Evolutionary conservation across 441 rosid genomes (phyloP).

Genomic region (Populus hybrid): DNA sequence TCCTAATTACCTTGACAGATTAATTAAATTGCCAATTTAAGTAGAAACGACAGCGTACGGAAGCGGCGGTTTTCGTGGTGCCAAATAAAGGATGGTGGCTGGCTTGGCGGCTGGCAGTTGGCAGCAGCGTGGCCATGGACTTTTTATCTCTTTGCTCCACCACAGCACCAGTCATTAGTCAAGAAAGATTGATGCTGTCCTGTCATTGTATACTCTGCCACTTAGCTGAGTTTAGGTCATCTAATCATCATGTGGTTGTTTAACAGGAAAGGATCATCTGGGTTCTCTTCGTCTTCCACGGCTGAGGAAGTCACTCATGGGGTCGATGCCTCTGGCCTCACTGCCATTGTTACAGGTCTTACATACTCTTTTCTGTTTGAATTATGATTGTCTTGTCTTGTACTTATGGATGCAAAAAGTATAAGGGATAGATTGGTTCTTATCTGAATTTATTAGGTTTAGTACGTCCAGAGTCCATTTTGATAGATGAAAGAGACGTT

Average conservation of each 20-base stretch:
- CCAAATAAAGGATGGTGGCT: not conserved
- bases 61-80: not conserved
- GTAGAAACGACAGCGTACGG: not conserved
- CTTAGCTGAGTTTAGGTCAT: not conserved
- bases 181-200: not conserved
- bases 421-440: not conserved
- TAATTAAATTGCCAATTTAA: not conserved
- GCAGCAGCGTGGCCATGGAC: not conserved
- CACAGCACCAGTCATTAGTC: not conserved
- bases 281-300: constrained; percentile 44
- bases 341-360: constrained; percentile 50
- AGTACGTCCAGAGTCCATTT: not conserved
- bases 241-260: constrained; percentile 31
- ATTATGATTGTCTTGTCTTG: not conserved
- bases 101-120: not conserved
- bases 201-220: not conserved
- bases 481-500: not conserved
- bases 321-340: constrained; percentile 41
- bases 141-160: not conserved
- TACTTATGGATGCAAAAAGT: not conserved
- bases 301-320: constrained; percentile 43
- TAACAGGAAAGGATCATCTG: constrained; percentile 30
- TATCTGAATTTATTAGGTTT: not conserved
- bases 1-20: not conserved
- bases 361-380: not conserved